Evolutionary conservation across 495 filamentous ascomycete genomes (phyloP).

Genomic region (Wilcoxina mikolae): DNA sequence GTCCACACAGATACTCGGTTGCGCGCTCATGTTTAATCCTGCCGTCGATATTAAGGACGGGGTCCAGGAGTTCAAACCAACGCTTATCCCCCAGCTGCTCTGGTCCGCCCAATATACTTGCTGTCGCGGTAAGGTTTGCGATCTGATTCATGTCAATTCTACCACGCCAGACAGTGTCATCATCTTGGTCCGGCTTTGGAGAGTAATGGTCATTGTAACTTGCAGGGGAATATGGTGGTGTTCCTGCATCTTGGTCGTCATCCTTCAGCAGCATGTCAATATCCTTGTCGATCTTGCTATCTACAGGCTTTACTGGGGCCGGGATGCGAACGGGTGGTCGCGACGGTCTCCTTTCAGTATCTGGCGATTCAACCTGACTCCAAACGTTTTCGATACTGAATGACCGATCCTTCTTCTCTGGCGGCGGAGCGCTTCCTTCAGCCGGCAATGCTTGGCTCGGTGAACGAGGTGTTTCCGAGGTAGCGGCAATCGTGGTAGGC

Average conservation of each 20-base stretch:
- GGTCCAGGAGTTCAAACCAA: slow-evolving; percentile 57
- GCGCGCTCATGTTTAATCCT: slow-evolving; percentile 67
- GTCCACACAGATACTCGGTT: slow-evolving; percentile 72
- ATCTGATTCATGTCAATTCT: slow-evolving; percentile 61
- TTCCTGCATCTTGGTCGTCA: slow-evolving; percentile 56
- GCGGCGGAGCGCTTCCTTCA: background rate
- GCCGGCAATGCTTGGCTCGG: background rate
- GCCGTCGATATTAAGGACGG: slow-evolving; percentile 58
- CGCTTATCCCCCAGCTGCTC: slow-evolving; percentile 48
- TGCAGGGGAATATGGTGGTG: slow-evolving; percentile 72
- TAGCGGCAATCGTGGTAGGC: slow-evolving; percentile 10
- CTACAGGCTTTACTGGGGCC: slow-evolving; percentile 36
- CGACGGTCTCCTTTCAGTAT: slow-evolving; percentile 26
- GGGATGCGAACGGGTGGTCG: slow-evolving; percentile 27
- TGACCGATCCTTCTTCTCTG: slow-evolving; percentile 22
- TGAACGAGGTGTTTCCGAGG: slow-evolving; percentile 12
- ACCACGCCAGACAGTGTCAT: slow-evolving; percentile 54
- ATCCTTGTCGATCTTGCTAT: slow-evolving; percentile 55
- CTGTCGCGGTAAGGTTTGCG: slow-evolving; percentile 56
- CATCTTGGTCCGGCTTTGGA: slow-evolving; percentile 32
- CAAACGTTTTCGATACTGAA: slow-evolving; percentile 46
- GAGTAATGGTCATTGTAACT: slow-evolving; percentile 45
- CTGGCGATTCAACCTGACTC: slow-evolving; percentile 39
- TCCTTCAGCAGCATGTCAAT: slow-evolving; percentile 82
- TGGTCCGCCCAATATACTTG: slow-evolving; percentile 68